Conservation (phyloP, 208 protist genomes). For the Leishmania martiniquensis region DNA sequence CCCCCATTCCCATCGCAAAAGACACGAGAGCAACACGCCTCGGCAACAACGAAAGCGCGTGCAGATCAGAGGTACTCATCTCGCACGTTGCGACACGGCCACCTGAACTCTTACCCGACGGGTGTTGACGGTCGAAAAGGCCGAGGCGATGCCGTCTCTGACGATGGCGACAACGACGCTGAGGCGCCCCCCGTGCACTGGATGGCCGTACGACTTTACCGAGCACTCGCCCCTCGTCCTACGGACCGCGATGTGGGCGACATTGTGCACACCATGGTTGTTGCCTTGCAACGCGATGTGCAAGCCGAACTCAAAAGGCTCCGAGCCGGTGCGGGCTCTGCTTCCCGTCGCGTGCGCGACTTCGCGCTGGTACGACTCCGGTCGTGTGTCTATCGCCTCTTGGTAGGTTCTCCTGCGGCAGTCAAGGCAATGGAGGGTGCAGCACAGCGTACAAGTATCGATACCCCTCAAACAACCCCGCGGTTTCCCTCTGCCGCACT, state of each 20-base stretch:
- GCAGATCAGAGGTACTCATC: background rate
- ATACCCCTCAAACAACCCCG: background rate
- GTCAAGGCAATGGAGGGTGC: slow-evolving; percentile 9
- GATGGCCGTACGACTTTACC: slow-evolving; percentile 41
- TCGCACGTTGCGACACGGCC: background rate
- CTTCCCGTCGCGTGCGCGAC: slow-evolving; percentile 13
- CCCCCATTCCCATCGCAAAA: background rate
- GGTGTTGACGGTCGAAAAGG: background rate
- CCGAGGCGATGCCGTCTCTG: background rate
- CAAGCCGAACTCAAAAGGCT: slow-evolving; percentile 14
- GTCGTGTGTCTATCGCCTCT: slow-evolving; percentile 49
- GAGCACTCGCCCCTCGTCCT: slow-evolving; percentile 68
- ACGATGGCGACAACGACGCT: background rate
- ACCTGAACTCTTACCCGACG: background rate
- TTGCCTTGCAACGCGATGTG: slow-evolving; percentile 39
- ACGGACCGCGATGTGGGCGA: slow-evolving; percentile 51
- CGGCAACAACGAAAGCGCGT: background rate
- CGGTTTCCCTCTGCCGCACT: slow-evolving; percentile 2
- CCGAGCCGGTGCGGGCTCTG: background rate
- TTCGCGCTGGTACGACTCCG: slow-evolving; percentile 37
- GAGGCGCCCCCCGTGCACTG: slow-evolving; percentile 3
- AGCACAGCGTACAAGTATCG: background rate
- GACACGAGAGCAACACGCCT: background rate
- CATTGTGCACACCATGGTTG: slow-evolving; percentile 80
- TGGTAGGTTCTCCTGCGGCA: slow-evolving; percentile 21